Percentiles rank a stretch among this genome's conserved stretches.
phyloP scores from a whole-genome alignment of 345 rosid genomes.

The Anastatica hierochuntica region DNA sequence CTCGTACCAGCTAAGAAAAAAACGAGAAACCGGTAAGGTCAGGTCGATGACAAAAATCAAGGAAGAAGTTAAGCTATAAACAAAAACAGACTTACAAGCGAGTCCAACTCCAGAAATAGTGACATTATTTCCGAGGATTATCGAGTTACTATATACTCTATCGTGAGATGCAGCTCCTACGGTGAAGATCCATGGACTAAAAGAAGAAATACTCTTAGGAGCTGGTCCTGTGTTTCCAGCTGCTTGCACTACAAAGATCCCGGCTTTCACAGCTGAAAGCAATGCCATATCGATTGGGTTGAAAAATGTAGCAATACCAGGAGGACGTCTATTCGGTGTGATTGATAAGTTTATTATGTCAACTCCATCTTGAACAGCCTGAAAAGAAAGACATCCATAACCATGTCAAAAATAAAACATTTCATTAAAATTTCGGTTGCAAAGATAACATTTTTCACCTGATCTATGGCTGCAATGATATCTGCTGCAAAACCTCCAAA shows the following conservation, averaged over 20 bases:
- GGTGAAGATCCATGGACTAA: conserved; percentile 96
- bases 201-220: conserved; percentile 87
- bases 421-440: background rate
- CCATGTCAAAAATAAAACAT: background rate
- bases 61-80: conserved; percentile 1
- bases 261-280: conserved; percentile 86
- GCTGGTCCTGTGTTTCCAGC: conserved; percentile 99
- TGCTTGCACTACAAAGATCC: conserved; percentile 96
- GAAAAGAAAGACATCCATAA: background rate
- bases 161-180: conserved; percentile 97
- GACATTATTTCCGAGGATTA: conserved; percentile 68
- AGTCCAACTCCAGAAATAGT: conserved; percentile 87
- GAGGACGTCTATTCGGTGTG: conserved; percentile 93
- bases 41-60: background rate
- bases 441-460: conserved; percentile 35
- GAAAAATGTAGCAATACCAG: conserved; percentile 83
- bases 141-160: conserved; percentile 63
- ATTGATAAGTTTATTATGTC: conserved; percentile 90
- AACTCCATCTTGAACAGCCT: conserved; percentile 99
- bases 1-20: conserved; percentile 37
- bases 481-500: conserved; percentile 99
- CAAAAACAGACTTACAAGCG: conserved; percentile 52
- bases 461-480: conserved; percentile 97
- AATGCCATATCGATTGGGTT: conserved; percentile 98
- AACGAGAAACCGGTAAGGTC: background rate